Base-by-base conservation (phyloP, 257 asterid genomes). In the Fraxinus americana region DNA sequence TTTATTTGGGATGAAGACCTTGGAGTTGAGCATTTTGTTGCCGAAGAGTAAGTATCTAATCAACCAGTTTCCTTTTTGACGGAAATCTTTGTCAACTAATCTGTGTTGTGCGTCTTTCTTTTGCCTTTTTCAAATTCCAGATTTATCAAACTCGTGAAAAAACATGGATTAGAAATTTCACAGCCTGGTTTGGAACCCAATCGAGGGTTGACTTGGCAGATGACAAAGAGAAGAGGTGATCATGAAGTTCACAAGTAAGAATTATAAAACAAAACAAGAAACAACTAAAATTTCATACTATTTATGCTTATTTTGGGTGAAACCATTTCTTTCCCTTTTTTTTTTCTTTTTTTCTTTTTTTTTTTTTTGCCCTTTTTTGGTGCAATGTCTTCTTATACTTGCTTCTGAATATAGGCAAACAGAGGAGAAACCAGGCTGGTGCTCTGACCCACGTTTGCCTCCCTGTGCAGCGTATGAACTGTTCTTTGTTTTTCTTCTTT, bases 1-100 rank as follows among this genome's bases (percentile, higher is more conserved):
- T 93, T 93, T 76, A 82, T 93, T 29, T 93, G 98, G 97, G 98
- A 93, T 32, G 98, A 93, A 85, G 97, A 93, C 77, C 98, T 93
- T 21, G 98, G 98, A 70, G 78, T 90, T 7, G 91, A 93, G 85
- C 87, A 93, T 88, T 93, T 93, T 77, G 79, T 87, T 76, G 97
- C 92, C 5, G 96, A 93, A 86, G 90, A 91, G 98, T 93, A 78
- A 83, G 93, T 14, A 8, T 77, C 68, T 43, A 29, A 0, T 61
- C 45, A n/a, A 23, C 7, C 50, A 35, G 34, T 34, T 72, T 66
- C 63, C n/a, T n/a, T 67, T 16, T 7, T 10, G 17, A 67, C 66
- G 43, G 21, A 21, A 54, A 10, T 68, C 68, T 71, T 48, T 23
- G 52, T 73, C 43, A 4, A 67, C 39, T 74, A 75, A 12, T 41